A percentile compares a stretch with the other conserved stretches of the same genome.
Conservation (phyloP, 257 asterid species). For the Petrea volubilis region DNA sequence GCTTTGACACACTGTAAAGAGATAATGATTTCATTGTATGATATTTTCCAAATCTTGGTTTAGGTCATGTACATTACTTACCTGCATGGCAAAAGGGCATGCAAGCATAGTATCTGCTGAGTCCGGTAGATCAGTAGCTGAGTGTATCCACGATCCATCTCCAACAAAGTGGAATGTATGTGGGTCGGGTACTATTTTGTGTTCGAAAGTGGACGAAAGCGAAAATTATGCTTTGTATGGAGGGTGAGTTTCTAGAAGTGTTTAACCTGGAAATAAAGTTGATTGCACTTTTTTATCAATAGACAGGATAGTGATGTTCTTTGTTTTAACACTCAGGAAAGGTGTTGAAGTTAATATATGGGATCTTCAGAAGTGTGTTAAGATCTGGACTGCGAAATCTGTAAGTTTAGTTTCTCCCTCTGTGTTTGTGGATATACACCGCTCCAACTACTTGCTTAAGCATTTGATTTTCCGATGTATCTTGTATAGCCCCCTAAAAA, state of each 20-base stretch:
- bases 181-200: slow-evolving; percentile 69
- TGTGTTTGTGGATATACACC: not conserved
- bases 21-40: not conserved
- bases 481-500: slow-evolving; percentile 76
- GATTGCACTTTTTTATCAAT: slow-evolving; percentile 1
- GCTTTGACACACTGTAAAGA: not conserved
- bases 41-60: slow-evolving; percentile 13
- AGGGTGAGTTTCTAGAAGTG: slow-evolving; percentile 60
- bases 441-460: not conserved
- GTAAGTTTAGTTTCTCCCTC: slow-evolving; percentile 42
- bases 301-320: not conserved
- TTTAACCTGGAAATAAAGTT: slow-evolving; percentile 3
- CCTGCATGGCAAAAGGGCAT: slow-evolving; percentile 72
- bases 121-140: slow-evolving; percentile 35
- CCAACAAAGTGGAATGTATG: slow-evolving; percentile 57
- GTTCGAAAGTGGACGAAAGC: slow-evolving; percentile 60
- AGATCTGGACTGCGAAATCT: slow-evolving; percentile 81
- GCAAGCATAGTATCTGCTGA: slow-evolving; percentile 52
- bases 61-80: slow-evolving; percentile 69
- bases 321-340: slow-evolving; percentile 53
- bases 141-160: slow-evolving; percentile 44
- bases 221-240: slow-evolving; percentile 82
- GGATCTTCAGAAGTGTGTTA: slow-evolving; percentile 64
- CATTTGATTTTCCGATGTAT: slow-evolving; percentile 24
- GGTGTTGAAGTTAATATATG: slow-evolving; percentile 87